A percentile compares a stretch with the other conserved stretches of the same genome.
phyloP scores from a whole-genome alignment of 768 basidiomycete genomes.

The Tricholoma hemisulphureum region DNA sequence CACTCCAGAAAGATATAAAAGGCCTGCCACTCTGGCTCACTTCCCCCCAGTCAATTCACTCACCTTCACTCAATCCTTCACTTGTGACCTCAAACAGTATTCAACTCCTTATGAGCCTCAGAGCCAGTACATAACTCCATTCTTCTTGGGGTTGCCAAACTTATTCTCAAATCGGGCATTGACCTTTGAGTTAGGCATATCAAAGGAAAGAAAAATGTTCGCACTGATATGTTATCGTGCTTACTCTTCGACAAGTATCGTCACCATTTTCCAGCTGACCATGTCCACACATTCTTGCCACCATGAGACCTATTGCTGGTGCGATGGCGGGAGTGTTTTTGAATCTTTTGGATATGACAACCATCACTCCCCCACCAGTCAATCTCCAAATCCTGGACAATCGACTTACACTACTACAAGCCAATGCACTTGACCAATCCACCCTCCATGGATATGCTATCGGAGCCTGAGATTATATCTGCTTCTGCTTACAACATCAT shows the following conservation, averaged over 20 bases:
- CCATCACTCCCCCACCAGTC: conserved; percentile 6
- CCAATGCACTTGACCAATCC: conserved; percentile 19
- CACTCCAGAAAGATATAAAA: too few relatives aligned
- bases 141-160: not conserved
- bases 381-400: conserved; percentile 12
- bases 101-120: conserved; percentile 6
- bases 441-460: conserved; percentile 17
- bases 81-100: too few relatives aligned
- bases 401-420: conserved; percentile 12
- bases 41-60: too few relatives aligned
- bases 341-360: conserved; percentile 10
- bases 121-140: not conserved
- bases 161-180: conserved; percentile 13
- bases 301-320: conserved; percentile 1
- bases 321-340: conserved; percentile 7
- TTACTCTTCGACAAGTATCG: conserved; percentile 14
- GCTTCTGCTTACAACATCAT: conserved; percentile 13
- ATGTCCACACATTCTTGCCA: conserved; percentile 15
- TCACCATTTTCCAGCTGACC: conserved; percentile 13
- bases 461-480: conserved; percentile 21
- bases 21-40: too few relatives aligned
- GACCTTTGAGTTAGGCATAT: conserved; percentile 18
- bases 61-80: too few relatives aligned
- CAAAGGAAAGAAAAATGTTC: conserved; percentile 12
- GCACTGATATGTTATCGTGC: conserved; percentile 17